These are phyloP conservation scores for Fusarium stilboides DNA, from an alignment of 2,329 filamentous ascomycete genomes.

Conservation along the genomic window DNA sequence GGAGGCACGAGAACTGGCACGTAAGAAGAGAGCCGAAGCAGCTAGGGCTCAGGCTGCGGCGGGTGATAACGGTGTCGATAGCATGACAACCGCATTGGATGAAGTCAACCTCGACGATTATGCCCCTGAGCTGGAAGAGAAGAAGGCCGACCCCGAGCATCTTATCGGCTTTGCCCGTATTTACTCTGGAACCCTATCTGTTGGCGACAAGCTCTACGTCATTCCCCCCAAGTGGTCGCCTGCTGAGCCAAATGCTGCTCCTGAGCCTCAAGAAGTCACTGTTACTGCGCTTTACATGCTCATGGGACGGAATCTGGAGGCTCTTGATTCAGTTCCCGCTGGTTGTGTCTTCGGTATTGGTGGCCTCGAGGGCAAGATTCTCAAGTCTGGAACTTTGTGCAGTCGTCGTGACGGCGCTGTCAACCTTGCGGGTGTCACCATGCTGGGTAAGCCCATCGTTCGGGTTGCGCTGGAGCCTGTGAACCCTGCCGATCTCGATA, in stretches of 20 bases:
- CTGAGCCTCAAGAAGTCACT: slow-evolving; percentile 84
- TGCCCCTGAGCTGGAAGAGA: slow-evolving; percentile 64
- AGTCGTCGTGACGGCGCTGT: slow-evolving; percentile 88
- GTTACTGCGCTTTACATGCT: slow-evolving; percentile 93
- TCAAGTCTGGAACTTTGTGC: slow-evolving; percentile 95
- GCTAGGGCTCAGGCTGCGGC: slow-evolving; percentile 80
- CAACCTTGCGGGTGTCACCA: slow-evolving; percentile 88
- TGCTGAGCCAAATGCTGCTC: slow-evolving; percentile 77
- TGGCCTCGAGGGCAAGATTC: slow-evolving; percentile 91
- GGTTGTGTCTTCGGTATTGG: slow-evolving; percentile 96
- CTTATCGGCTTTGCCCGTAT: slow-evolving; percentile 95
- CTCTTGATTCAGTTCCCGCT: slow-evolving; percentile 86
- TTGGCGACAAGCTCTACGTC: slow-evolving; percentile 93
- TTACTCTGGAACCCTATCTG: slow-evolving; percentile 89
- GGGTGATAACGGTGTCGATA: slow-evolving; percentile 65
- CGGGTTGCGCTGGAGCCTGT: slow-evolving; percentile 95
- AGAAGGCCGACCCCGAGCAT: slow-evolving; percentile 83
- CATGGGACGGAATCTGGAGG: slow-evolving; percentile 92
- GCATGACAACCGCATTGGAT: slow-evolving; percentile 73
- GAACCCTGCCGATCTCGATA: slow-evolving; percentile 90
- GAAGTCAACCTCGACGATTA: slow-evolving; percentile 71
- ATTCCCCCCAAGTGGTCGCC: slow-evolving; percentile 94
- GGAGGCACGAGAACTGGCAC: slow-evolving; percentile 88
- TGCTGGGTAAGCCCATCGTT: slow-evolving; percentile 90
- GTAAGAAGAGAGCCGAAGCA: slow-evolving; percentile 91